phyloP scores from a whole-genome alignment of 2,329 filamentous ascomycete species.

The Cladobotryum protrusum region DNA sequence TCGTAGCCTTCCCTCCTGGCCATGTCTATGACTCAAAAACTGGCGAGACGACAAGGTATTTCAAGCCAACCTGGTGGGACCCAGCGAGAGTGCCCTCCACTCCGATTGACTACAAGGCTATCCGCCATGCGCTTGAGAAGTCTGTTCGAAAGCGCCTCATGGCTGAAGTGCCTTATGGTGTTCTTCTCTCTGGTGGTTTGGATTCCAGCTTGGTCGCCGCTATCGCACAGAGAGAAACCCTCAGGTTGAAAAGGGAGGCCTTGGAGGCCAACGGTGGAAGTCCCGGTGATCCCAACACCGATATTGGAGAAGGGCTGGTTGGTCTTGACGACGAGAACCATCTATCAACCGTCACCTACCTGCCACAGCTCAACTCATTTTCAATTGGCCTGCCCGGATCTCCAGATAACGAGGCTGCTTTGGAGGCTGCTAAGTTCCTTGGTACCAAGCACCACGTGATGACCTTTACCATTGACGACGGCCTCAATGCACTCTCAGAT shows the following conservation, averaged over 20 bases:
- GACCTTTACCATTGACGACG: constrained; percentile 96
- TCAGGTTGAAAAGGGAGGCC: constrained; percentile 64
- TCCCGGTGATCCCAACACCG: constrained; percentile 38
- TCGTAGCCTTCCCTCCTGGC: constrained; percentile 88
- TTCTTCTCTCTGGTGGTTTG: constrained; percentile 87
- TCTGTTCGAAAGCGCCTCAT: constrained; percentile 94
- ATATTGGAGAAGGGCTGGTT: constrained; percentile 67
- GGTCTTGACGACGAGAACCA: constrained; percentile 92
- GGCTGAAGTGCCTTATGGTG: constrained; percentile 97
- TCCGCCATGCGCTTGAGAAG: constrained; percentile 79
- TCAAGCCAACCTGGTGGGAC: constrained; percentile 89
- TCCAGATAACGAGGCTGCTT: constrained; percentile 84
- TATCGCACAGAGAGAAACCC: constrained; percentile 89
- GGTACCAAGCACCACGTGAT: constrained; percentile 98
- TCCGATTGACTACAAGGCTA: constrained; percentile 74
- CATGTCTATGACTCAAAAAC: constrained; percentile 96
- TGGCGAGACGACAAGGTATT: constrained; percentile 78
- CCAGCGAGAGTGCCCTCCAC: constrained; percentile 68
- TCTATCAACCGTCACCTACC: constrained; percentile 80
- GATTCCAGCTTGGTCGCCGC: constrained; percentile 93
- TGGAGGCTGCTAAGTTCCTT: constrained; percentile 92
- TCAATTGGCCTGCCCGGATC: constrained; percentile 93
- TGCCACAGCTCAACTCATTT: constrained; percentile 96
- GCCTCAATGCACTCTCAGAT: constrained; percentile 91
- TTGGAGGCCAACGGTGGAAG: constrained; percentile 43